These are phyloP conservation scores for Colletotrichum spaethianum DNA, from an alignment of 2,329 filamentous ascomycete species.

Conservation along the genomic window DNA sequence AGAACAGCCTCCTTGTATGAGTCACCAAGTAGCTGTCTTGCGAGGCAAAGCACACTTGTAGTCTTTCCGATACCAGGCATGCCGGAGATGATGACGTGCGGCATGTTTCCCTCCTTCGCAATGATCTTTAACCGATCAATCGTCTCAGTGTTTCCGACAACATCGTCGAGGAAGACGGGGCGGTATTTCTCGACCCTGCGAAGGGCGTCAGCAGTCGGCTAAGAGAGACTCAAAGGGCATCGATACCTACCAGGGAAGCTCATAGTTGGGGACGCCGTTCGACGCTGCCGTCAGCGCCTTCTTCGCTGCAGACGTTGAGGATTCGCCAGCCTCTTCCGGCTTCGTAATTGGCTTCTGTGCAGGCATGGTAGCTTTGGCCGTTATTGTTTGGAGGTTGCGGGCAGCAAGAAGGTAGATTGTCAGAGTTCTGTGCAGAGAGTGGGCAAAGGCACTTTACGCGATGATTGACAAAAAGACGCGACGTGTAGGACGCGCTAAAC, in stretches of 20 bases:
- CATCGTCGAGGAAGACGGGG: slow-evolving; percentile 93
- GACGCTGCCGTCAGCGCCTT: slow-evolving; percentile 65
- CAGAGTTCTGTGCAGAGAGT: slow-evolving; percentile 19
- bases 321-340: slow-evolving; percentile 70
- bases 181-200: slow-evolving; percentile 97
- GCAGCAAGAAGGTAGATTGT: neutral
- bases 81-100: slow-evolving; percentile 98
- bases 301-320: slow-evolving; percentile 72
- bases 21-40: slow-evolving; percentile 90
- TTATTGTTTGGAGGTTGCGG: slow-evolving; percentile 8
- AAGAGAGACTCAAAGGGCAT: neutral
- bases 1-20: slow-evolving; percentile 97
- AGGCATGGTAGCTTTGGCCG: slow-evolving; percentile 27
- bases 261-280: slow-evolving; percentile 72
- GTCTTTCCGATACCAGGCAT: slow-evolving; percentile 99
- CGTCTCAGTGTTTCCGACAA: slow-evolving; percentile 98
- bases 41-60: slow-evolving; percentile 93
- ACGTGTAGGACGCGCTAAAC: slow-evolving; percentile 24
- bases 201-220: slow-evolving; percentile 43
- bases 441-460: slow-evolving; percentile 41
- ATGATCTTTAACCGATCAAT: slow-evolving; percentile 98
- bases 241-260: slow-evolving; percentile 81
- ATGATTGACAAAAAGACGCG: slow-evolving; percentile 39
- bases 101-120: slow-evolving; percentile 98
- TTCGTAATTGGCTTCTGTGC: slow-evolving; percentile 64